Evolutionary conservation across 2,329 filamentous ascomycete species (phyloP).

Genomic region (Fusarium siculi): DNA sequence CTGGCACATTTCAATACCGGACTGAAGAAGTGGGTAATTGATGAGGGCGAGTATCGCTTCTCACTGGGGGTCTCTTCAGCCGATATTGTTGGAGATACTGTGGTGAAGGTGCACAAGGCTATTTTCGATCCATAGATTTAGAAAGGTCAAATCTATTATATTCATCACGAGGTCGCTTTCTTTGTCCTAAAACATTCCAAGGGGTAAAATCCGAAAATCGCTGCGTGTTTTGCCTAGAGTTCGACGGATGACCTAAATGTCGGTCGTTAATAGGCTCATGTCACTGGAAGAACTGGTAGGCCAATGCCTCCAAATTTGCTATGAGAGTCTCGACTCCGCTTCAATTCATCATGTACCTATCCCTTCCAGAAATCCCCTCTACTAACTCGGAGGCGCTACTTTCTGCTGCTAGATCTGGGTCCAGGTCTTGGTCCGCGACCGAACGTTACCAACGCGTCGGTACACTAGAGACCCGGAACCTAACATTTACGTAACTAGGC

Average conservation of each 20-base stretch:
- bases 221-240: rapidly evolving
- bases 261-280: not conserved
- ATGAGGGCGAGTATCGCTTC: conserved; percentile 43
- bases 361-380: not conserved
- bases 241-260: not conserved
- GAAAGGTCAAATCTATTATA: rapidly evolving
- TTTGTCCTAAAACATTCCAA: not conserved
- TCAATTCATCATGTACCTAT: too few species aligned
- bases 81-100: conserved; percentile 13
- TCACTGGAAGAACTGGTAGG: rapidly evolving
- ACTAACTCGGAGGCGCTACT: not conserved
- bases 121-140: conserved; percentile 7
- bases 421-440: not conserved
- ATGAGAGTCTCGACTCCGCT: not conserved
- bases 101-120: not conserved
- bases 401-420: not conserved
- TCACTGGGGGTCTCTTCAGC: conserved; percentile 42
- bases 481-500: not conserved
- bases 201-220: too few species aligned
- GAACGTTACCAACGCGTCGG: not conserved
- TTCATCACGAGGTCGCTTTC: not conserved
- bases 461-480: not conserved
- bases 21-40: conserved; percentile 42
- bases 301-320: rapidly evolving
- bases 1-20: conserved; percentile 45